Evolutionary conservation across 164 flowering plant genomes (phyloP), one percentile per base, ranked within the genome.

Genomic region (Umbilicus rupestris): DNA sequence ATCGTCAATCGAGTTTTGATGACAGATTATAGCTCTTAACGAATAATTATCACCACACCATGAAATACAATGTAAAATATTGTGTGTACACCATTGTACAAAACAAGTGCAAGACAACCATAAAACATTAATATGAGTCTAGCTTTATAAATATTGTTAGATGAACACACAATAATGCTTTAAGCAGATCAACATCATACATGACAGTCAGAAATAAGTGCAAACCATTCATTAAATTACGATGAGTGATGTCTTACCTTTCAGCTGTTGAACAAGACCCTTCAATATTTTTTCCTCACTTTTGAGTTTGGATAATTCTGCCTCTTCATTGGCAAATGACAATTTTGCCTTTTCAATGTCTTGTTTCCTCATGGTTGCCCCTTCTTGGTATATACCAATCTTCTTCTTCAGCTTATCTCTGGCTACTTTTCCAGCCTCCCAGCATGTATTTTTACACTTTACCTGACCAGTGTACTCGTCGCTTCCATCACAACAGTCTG

Each of bases 401-500:
- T 87, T 94, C 66, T 85, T 92, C 81, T 74, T 80, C 79, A 95
- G 77, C 79, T 82, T 91, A 46, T 89, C 96, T 68, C 99, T 77
- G 55, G 97, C 96, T 31, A 79, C 89, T 79, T 89, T 87, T 33
- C 97, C 96, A 79, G 93, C 92, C 75, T 91, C 99, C 99, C 99
- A 94, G 68, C 99, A 95, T 31, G 96, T 88, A 72, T 92, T 92
- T 63, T 76, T 72, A 75, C 99, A 95, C 67, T 75, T 84, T 42
- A 82, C 79, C 68, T 74, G 80, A 63, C 96, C 89, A 73, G 84
- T 84, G 78, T 91, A 85, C 78, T 95, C 99, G 74, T 95, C 99
- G 80, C 96, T 89, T 65, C 99, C 99, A 79, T 95, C 99, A 77
- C 99, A 95, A 70, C 99, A 95, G 75, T 95, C 99, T 94, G 77